Conservation (phyloP, 305 asterid species). For the Rubia tinctorum region DNA sequence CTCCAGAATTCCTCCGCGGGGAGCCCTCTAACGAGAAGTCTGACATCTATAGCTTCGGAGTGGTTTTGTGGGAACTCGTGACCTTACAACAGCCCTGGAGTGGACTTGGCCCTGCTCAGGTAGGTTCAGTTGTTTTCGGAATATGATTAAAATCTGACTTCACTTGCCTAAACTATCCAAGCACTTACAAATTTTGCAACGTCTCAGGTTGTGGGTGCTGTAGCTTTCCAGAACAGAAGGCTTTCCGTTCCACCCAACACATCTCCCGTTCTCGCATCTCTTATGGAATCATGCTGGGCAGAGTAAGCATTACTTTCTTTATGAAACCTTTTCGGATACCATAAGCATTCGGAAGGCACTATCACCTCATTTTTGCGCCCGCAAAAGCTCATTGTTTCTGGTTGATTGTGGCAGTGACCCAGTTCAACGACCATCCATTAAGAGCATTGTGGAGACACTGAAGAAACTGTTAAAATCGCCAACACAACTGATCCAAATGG, state of each 20-base stretch:
- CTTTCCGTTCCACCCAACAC: constrained; percentile 63
- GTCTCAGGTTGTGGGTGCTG: constrained; percentile 91
- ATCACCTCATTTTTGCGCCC: too few relatives aligned
- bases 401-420: constrained; percentile 52
- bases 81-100: too few relatives aligned
- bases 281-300: constrained; percentile 87
- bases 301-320: too few relatives aligned
- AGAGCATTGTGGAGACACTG: constrained; percentile 56
- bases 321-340: too few relatives aligned
- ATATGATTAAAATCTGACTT: too few relatives aligned
- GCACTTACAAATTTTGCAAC: too few relatives aligned
- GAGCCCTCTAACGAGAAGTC: constrained; percentile 94
- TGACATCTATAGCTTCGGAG: too few relatives aligned
- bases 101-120: too few relatives aligned
- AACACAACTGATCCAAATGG: constrained; percentile 64
- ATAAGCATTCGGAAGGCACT: too few relatives aligned
- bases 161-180: too few relatives aligned
- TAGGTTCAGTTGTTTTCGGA: too few relatives aligned
- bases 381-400: neutral
- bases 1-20: constrained; percentile 92
- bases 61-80: too few relatives aligned
- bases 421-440: constrained; percentile 63
- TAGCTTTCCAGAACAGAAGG: constrained; percentile 93
- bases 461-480: constrained; percentile 92
- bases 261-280: constrained; percentile 62